These are phyloP conservation scores for Gliomastix tumulicola DNA, from an alignment of 2,329 filamentous ascomycete genomes.

Conservation along the genomic window DNA sequence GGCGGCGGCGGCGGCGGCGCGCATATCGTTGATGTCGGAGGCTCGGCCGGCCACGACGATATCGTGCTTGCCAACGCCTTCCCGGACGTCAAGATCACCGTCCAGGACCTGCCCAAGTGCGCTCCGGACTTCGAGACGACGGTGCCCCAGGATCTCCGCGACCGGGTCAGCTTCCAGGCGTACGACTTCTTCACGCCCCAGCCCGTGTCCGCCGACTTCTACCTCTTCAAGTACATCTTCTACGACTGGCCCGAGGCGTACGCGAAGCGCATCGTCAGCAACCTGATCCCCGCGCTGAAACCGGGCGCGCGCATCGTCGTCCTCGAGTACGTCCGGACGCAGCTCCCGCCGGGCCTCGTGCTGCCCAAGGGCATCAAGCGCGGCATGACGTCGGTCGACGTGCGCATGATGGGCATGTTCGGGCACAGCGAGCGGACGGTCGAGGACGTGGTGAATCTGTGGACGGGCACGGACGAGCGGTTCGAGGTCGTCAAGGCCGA, in stretches of 20 bases:
- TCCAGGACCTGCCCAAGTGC: constrained; percentile 33
- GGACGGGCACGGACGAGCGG: constrained; percentile 7
- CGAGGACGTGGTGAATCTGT: constrained; percentile 7
- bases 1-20: constrained; percentile 4
- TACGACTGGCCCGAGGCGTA: constrained; percentile 46
- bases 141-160: constrained; percentile 19
- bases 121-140: constrained; percentile 20
- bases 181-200: constrained; percentile 30
- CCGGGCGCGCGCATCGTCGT: background rate
- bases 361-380: constrained; percentile 2
- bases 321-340: constrained; percentile 11
- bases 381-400: constrained; percentile 13
- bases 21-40: constrained; percentile 18
- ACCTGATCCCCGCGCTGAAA: background rate
- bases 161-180: constrained; percentile 22
- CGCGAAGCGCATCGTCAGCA: background rate
- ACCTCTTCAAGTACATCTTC: constrained; percentile 44
- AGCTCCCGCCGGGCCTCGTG: constrained; percentile 13
- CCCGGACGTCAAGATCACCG: constrained; percentile 26
- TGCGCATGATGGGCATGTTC: constrained; percentile 39
- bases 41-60: constrained; percentile 29
- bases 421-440: constrained; percentile 21
- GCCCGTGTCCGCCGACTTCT: constrained; percentile 32
- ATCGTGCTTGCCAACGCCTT: constrained; percentile 13
- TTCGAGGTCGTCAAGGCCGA: constrained; percentile 4